Percentiles rank a stretch among this genome's conserved stretches.
Evolutionary conservation across 1,139 yeast species (phyloP).

Genomic region (Debaryomycetaceae sp.): DNA sequence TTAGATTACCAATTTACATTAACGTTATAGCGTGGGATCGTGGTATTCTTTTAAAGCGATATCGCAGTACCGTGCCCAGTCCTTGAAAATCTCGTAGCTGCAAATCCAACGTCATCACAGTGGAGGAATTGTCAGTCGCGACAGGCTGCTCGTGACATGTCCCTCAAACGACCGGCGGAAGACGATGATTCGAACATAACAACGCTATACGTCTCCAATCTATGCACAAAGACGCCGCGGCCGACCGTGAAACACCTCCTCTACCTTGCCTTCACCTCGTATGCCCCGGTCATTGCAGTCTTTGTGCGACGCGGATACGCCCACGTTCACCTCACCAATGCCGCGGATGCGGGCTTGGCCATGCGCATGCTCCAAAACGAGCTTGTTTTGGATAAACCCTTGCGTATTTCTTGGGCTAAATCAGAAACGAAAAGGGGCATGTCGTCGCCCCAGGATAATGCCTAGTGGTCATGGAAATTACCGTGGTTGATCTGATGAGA

Average conservation of each 20-base stretch:
- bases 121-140: no score
- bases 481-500: no score
- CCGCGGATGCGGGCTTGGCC: conserved; percentile 45
- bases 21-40: no score
- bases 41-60: no score
- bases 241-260: conserved; percentile 39
- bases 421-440: conserved; percentile 16
- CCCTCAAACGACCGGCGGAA: background rate
- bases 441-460: background rate
- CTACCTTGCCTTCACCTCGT: conserved; percentile 53
- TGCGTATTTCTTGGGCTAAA: conserved; percentile 39
- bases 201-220: conserved; percentile 55
- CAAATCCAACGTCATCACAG: no score
- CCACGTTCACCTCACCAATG: conserved; percentile 45
- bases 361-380: conserved; percentile 36
- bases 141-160: background rate
- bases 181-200: background rate
- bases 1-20: no score
- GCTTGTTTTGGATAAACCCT: conserved; percentile 44
- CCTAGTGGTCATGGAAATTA: no score
- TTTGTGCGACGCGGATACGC: conserved; percentile 65
- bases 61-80: no score
- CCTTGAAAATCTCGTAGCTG: no score
- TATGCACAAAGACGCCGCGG: conserved; percentile 51
- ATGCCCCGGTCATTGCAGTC: conserved; percentile 53